Percentiles rank a stretch among this genome's conserved stretches.
Conservation (phyloP, 345 rosid genomes). For the Bruguiera gymnorhiza region DNA sequence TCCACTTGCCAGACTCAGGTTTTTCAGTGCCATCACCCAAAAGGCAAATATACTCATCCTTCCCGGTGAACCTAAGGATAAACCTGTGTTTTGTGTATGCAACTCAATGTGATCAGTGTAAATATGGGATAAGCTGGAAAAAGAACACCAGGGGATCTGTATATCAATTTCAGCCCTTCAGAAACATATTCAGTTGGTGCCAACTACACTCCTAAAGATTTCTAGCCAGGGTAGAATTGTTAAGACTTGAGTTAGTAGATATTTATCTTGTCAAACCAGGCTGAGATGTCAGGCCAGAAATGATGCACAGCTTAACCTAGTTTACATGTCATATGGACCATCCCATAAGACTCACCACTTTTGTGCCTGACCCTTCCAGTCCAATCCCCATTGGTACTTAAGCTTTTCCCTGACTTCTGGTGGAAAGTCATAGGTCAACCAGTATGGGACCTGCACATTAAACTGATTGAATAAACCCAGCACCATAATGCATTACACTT, state of each 20-base stretch:
- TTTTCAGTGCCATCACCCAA: conserved; percentile 82
- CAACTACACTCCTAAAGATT: neutral
- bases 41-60: conserved; percentile 84
- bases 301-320: no score
- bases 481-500: no score
- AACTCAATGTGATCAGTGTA: neutral
- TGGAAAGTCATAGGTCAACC: conserved; percentile 92
- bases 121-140: neutral
- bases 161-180: no score
- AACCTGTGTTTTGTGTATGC: conserved; percentile 45
- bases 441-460: conserved; percentile 55
- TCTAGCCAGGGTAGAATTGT: neutral
- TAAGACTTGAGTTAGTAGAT: neutral
- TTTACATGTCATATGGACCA: no score
- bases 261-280: neutral
- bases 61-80: conserved; percentile 73
- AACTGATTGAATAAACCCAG: no score
- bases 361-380: conserved; percentile 98
- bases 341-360: conserved; percentile 57
- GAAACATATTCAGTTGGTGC: no score
- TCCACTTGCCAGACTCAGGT: conserved; percentile 88
- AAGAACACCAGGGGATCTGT: neutral
- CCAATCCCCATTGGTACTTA: conserved; percentile 71
- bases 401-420: conserved; percentile 81
- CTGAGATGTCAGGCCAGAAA: no score